phyloP scores from a whole-genome alignment of 306 rosid species.

The Lagenaria siceraria region DNA sequence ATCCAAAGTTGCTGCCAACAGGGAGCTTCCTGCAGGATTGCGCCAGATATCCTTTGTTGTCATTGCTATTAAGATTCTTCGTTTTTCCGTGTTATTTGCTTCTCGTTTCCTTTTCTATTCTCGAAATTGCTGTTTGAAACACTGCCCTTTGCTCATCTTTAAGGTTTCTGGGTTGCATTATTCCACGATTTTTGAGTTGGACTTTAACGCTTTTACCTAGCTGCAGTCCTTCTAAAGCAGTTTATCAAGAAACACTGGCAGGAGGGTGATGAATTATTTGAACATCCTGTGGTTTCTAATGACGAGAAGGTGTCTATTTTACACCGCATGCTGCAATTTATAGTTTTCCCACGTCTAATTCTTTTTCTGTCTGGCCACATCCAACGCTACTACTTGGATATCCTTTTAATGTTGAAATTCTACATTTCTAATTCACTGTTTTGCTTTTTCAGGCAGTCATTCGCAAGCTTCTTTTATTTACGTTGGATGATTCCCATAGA shows the following conservation, averaged over 20 bases:
- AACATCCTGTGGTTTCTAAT: slow-evolving; percentile 62
- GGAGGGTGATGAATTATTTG: slow-evolving; percentile 76
- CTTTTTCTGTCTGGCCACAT: neutral
- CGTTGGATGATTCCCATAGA: slow-evolving; percentile 79
- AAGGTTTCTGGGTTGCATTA: neutral
- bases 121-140: neutral
- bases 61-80: slow-evolving; percentile 8
- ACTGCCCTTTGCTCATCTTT: neutral
- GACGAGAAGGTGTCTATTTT: slow-evolving; percentile 59
- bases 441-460: slow-evolving; percentile 44
- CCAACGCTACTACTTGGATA: neutral
- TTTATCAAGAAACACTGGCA: slow-evolving; percentile 89
- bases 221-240: slow-evolving; percentile 95
- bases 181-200: slow-evolving; percentile 18
- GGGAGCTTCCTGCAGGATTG: slow-evolving; percentile 59
- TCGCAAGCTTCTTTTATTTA: slow-evolving; percentile 48
- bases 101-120: neutral
- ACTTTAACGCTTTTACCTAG: slow-evolving; percentile 75
- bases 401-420: neutral
- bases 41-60: slow-evolving; percentile 87
- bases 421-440: slow-evolving; percentile 16
- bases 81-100: neutral
- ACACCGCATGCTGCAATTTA: neutral
- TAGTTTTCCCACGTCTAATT: neutral
- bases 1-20: slow-evolving; percentile 66